phyloP scores from a whole-genome alignment of 78 protist species.

The Dictyostelium firmibasis region DNA sequence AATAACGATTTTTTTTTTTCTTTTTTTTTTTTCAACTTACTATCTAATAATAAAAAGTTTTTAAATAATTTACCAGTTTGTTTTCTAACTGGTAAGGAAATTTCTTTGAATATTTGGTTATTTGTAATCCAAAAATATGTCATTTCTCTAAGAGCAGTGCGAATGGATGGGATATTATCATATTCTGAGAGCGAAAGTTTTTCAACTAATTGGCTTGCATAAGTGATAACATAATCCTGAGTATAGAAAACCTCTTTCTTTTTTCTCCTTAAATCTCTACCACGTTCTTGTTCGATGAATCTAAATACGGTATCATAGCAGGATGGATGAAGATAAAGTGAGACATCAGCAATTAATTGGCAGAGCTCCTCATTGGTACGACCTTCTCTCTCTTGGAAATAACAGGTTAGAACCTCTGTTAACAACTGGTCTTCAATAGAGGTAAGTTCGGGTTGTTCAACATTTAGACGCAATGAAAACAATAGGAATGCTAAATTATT shows the following conservation, averaged over 20 bases:
- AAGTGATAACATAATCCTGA: constrained; percentile 58
- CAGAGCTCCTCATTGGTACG: constrained; percentile 27
- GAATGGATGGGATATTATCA: constrained; percentile 35
- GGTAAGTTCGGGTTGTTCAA: constrained; percentile 35
- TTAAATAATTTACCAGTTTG: constrained; percentile 7
- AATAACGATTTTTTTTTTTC: too few species aligned
- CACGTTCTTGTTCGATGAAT: constrained; percentile 49
- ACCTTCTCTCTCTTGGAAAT: constrained; percentile 69
- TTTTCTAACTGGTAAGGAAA: neutral
- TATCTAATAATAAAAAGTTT: constrained; percentile 31
- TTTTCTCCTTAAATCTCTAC: constrained; percentile 48
- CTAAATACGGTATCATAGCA: constrained; percentile 52
- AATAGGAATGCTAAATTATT: constrained; percentile 59
- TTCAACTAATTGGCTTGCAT: constrained; percentile 38
- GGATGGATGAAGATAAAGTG: constrained; percentile 26
- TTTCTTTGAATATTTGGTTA: neutral
- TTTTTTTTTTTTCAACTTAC: too few species aligned
- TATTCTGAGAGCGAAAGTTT: constrained; percentile 1
- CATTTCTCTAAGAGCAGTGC: constrained; percentile 47
- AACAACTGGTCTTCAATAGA: constrained; percentile 38
- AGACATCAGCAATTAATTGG: constrained; percentile 20
- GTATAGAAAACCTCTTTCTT: constrained; percentile 53
- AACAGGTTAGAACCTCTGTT: constrained; percentile 32
- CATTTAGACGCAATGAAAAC: constrained; percentile 29
- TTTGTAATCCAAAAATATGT: constrained; percentile 74